Evolutionary conservation across 2,329 filamentous ascomycete genomes (phyloP), one percentile per base, ranked within the genome.

Genomic region (Cladophialophora bantiana): DNA sequence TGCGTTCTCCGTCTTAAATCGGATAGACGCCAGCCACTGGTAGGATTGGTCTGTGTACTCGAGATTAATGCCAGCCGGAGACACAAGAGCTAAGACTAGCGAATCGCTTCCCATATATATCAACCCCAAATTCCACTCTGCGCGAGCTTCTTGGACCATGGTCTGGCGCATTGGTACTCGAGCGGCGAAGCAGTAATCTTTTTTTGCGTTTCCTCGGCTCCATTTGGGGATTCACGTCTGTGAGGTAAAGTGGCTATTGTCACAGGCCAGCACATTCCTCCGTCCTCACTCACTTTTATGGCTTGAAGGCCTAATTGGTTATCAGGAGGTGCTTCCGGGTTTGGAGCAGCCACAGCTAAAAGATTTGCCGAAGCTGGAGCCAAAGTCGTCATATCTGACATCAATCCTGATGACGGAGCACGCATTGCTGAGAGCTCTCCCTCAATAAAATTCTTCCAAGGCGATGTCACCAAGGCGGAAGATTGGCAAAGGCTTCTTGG

Each of bases 341-440:
- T 79, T 59, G 78, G 78, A 4, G 77, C 77, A 31, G 78, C 77
- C 32, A 80, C 78, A 55, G 75, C 77, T 31, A 70, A 69, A n/a
- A 73, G 77, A 26, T 96, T 96, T 74, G 92, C 91, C 6, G 94
- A 92, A 66, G 92, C 96, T 78, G 93, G 93, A 18, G 92, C 93
- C 13, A 92, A 89, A 76, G 92, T 96, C 0, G 83, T 96, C 13
- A 83, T 96, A 55, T 89, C 91, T n/a, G 93, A 96, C 79, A 92
- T 96, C 68, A 93, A 96, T 78, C 40, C 74, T 90, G 89, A 83
- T 48, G 95, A 95, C 84, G 89, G 54, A 77, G 79, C 62, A 96
- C 96, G 83, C 92, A 89, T 50, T 15, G 40, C 52, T 7, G 26
- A 5, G 7, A 34, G 20, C 5, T 34, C 26, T 2, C 26, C 26